phyloP scores from a whole-genome alignment of 352 stramenopile genomes.

The Phytophthora sp. region DNA sequence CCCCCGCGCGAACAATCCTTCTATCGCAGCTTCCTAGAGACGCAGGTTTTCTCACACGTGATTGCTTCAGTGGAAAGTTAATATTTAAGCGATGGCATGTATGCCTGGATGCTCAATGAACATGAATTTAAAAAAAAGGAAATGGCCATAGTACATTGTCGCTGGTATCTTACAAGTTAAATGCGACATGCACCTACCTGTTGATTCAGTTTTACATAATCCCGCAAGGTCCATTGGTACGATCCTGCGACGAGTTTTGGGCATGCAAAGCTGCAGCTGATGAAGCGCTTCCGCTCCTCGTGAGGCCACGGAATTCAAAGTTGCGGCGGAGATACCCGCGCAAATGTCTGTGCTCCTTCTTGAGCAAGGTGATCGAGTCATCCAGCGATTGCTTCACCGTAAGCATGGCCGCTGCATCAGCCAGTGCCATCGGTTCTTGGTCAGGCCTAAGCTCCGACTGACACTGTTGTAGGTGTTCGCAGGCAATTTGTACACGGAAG shows the following conservation, averaged over 20 bases:
- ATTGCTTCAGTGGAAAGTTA: constrained; percentile 63
- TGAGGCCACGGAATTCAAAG: constrained; percentile 65
- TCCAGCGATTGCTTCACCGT: constrained; percentile 37
- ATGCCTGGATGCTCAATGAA: constrained; percentile 12
- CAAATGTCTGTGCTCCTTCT: constrained; percentile 71
- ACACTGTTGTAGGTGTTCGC: constrained; percentile 63
- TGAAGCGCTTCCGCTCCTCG: constrained; percentile 29
- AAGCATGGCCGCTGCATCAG: constrained; percentile 25
- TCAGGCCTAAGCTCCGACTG: constrained; percentile 37
- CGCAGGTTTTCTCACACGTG: constrained; percentile 86
- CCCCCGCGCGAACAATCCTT: constrained; percentile 65
- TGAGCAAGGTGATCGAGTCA: constrained; percentile 42
- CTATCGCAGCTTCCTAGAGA: constrained; percentile 84
- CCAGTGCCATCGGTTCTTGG: constrained; percentile 23
- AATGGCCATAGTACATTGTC: constrained; percentile 29
- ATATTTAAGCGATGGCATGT: constrained; percentile 34
- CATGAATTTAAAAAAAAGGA: constrained; percentile 31
- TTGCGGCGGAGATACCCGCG: constrained; percentile 82
- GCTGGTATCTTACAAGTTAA: constrained; percentile 33
- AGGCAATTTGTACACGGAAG: constrained; percentile 81
- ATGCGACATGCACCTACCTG: constrained; percentile 9
- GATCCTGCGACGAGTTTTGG: constrained; percentile 25
- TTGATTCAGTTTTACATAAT: constrained; percentile 38
- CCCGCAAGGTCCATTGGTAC: constrained; percentile 35
- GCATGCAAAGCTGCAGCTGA: constrained; percentile 15